phyloP scores from a whole-genome alignment of 441 rosid species.

The Jatropha podagrica region DNA sequence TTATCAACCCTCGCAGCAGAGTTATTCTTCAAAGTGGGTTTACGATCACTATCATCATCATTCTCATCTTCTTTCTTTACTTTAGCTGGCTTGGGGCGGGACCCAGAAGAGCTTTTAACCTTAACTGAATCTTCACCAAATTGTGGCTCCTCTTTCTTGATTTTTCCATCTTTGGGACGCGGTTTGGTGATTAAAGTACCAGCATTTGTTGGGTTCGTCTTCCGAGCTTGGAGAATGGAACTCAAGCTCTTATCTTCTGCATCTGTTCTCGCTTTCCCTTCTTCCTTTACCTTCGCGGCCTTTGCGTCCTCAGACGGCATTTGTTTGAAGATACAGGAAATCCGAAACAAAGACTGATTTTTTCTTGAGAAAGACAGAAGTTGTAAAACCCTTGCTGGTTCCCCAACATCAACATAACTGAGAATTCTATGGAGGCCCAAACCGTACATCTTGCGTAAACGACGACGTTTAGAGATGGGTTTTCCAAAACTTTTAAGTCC shows the following conservation, averaged over 20 bases:
- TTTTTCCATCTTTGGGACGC: constrained; percentile 26
- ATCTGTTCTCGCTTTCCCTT: constrained; percentile 36
- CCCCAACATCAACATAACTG: neutral
- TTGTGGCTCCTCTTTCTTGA: constrained; percentile 33
- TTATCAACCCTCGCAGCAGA: constrained; percentile 41
- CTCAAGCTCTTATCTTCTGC: constrained; percentile 48
- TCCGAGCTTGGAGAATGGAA: constrained; percentile 46
- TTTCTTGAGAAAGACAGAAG: neutral
- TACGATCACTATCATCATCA: constrained; percentile 38
- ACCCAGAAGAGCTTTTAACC: constrained; percentile 29
- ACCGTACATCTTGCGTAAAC: too few species aligned
- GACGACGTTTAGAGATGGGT: too few species aligned
- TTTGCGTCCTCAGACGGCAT: constrained; percentile 72
- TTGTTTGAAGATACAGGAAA: neutral
- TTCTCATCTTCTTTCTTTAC: constrained; percentile 36
- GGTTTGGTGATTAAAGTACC: constrained; percentile 38
- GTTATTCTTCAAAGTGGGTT: constrained; percentile 47
- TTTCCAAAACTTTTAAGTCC: too few species aligned
- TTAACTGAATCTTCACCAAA: constrained; percentile 28
- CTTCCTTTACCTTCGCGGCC: constrained; percentile 32
- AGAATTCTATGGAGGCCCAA: too few species aligned
- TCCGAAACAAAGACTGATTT: neutral
- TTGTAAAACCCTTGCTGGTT: neutral
- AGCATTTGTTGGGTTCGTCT: constrained; percentile 46
- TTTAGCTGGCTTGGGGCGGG: constrained; percentile 35